phyloP scores from a whole-genome alignment of 176 grass and related monocot genomes.

The Calamus simplicifolius region DNA sequence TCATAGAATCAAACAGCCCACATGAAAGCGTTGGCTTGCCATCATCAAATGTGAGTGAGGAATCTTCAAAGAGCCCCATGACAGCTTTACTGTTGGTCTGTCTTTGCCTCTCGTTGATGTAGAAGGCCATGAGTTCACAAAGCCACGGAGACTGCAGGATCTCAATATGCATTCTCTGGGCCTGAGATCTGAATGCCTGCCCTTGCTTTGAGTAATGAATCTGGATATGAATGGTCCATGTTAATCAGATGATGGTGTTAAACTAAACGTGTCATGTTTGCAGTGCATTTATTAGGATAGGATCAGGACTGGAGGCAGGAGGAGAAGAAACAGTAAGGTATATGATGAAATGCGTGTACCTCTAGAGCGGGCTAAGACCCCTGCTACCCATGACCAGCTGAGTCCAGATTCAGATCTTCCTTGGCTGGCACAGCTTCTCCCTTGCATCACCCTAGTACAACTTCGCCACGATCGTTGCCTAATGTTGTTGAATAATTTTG shows the following conservation, averaged over 20 bases:
- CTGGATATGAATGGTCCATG: conserved; percentile 15
- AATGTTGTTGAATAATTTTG: too few relatives aligned
- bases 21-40: conserved; percentile 62
- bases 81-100: conserved; percentile 28
- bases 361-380: too few relatives aligned
- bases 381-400: too few relatives aligned
- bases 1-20: conserved; percentile 64
- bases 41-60: conserved; percentile 54
- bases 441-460: too few relatives aligned
- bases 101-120: conserved; percentile 65
- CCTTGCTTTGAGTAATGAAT: conserved; percentile 93
- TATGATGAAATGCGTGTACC: too few relatives aligned
- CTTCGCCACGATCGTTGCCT: too few relatives aligned
- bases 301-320: too few relatives aligned
- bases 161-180: conserved; percentile 80
- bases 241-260: background rate
- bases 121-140: conserved; percentile 77
- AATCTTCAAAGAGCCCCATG: conserved; percentile 63
- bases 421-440: too few relatives aligned
- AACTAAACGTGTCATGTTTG: too few relatives aligned
- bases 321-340: too few relatives aligned
- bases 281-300: too few relatives aligned
- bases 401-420: too few relatives aligned
- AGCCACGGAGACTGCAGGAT: conserved; percentile 95
- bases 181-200: conserved; percentile 75